Conservation (phyloP, 768 basidiomycete genomes). For the Phaeotremella fagi region DNA sequence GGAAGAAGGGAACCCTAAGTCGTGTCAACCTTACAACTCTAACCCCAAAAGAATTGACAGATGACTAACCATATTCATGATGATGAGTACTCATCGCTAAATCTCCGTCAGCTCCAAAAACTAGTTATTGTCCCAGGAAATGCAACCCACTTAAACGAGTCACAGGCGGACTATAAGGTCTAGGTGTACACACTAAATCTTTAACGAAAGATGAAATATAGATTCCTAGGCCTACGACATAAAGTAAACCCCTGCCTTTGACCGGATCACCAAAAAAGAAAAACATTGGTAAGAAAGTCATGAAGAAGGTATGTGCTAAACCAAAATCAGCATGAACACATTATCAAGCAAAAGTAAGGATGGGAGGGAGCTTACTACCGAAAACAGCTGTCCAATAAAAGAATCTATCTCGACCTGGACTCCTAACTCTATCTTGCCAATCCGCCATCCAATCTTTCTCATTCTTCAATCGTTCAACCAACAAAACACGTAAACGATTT, state of each 20-base stretch:
- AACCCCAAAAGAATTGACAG: neutral
- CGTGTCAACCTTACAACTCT: neutral
- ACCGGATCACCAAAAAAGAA: conserved; percentile 81
- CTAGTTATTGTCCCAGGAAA: neutral
- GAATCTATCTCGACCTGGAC: conserved; percentile 35
- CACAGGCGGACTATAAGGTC: conserved; percentile 86
- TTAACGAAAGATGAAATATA: conserved; percentile 83
- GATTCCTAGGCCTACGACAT: conserved; percentile 71
- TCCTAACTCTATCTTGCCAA: conserved; percentile 40
- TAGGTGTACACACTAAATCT: conserved; percentile 81
- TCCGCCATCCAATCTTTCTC: conserved; percentile 41
- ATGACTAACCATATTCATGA: conserved; percentile 34
- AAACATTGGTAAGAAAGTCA: conserved; percentile 75
- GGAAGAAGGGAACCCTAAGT: conserved; percentile 79
- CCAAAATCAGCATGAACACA: neutral
- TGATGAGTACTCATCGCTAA: conserved; percentile 41
- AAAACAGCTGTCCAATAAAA: conserved; percentile 49
- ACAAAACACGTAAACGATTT: conserved; percentile 22
- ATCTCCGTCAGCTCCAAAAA: neutral
- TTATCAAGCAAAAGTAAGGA: neutral
- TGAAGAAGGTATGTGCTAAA: conserved; percentile 63
- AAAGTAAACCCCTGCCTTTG: conserved; percentile 70
- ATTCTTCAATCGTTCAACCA: conserved; percentile 30
- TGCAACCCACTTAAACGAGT: conserved; percentile 69
- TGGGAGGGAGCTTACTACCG: conserved; percentile 37